Evolutionary conservation across 257 asterid species (phyloP), one percentile per base, ranked within the genome.

Genomic region (Solanum etuberosum): DNA sequence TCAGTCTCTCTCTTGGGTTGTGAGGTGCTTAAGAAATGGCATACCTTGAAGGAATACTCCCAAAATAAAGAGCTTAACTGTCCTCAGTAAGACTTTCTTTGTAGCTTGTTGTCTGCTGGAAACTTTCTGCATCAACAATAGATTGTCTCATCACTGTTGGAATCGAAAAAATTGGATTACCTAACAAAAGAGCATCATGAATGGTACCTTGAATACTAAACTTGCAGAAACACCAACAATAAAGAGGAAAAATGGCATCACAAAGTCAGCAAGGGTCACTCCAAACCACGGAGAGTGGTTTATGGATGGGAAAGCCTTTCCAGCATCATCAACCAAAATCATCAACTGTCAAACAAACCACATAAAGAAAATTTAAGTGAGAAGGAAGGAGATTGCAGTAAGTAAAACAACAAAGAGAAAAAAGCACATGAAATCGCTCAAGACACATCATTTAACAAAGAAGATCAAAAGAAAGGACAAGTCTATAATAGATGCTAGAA

Each of bases 221-320:
- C 96, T 90, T 40, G 92, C 93, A 11, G 99, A 95, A 71, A 93
- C 95, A 57, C 99, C 99, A 43, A 96, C 99, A 40, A 92, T 94
- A 80, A 96, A 93, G 87, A 96, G 98, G 89, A 95, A 96, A 92
- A 95, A 95, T 16, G 99, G 99, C 99, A 96, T 96, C 83, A 96
- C 99, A 83, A 96, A 96, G 89, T 96, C 99, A 0, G 99, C 99
- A 72, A 95, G 95, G 35, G 98, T 96, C 86, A 95, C 94, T 38
- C 99, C 99, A 57, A 95, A 93, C 99, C 99, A 96, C 34, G 99
- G 99, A 63, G 99, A 91, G 87, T 96, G 99, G 87, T 94, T 94
- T 88, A 96, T 96, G 25, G 95, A 87, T 18, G 99, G 98, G 90
- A 95, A 95, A 72, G 97, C 96, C 91, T 92, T 92, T 85, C 99